Conservation (phyloP, 2,329 filamentous ascomycete genomes). For the Sporothrix curviconia region DNA sequence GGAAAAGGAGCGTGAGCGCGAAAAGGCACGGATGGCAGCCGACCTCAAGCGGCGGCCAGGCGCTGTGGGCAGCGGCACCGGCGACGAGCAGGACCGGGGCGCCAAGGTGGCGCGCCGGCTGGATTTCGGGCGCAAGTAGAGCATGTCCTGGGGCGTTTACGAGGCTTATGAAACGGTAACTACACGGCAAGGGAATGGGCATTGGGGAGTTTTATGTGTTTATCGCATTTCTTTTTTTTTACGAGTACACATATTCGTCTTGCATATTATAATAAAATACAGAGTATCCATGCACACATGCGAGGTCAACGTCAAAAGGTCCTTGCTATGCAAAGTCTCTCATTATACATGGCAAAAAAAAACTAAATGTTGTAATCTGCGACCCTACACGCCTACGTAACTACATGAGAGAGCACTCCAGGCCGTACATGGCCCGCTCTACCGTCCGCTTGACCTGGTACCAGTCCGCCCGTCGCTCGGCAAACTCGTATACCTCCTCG, state of each 20-base stretch:
- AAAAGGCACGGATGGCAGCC: constrained; percentile 62
- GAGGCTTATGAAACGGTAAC: neutral
- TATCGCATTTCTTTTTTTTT: neutral
- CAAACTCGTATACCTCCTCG: constrained; percentile 97
- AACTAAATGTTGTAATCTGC: too few species aligned
- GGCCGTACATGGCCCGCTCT: constrained; percentile 93
- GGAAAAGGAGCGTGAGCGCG: constrained; percentile 41
- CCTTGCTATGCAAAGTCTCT: too few species aligned
- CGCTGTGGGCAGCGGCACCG: constrained; percentile 40
- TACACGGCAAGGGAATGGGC: neutral
- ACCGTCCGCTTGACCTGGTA: constrained; percentile 82
- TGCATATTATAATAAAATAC: too few species aligned
- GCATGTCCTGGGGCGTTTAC: neutral
- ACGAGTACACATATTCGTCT: too few species aligned
- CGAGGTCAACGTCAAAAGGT: too few species aligned
- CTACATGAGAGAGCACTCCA: constrained; percentile 81
- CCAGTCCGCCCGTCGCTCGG: constrained; percentile 90
- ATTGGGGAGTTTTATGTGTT: neutral
- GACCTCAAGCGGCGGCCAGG: constrained; percentile 75
- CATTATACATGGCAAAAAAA: too few species aligned
- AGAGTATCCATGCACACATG: too few species aligned
- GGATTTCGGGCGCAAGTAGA: constrained; percentile 57
- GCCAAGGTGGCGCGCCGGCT: constrained; percentile 77
- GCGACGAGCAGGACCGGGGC: constrained; percentile 53
- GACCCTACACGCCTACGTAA: too few species aligned